Conservation (phyloP, 345 rosid species). For the Microthlaspi erraticum region DNA sequence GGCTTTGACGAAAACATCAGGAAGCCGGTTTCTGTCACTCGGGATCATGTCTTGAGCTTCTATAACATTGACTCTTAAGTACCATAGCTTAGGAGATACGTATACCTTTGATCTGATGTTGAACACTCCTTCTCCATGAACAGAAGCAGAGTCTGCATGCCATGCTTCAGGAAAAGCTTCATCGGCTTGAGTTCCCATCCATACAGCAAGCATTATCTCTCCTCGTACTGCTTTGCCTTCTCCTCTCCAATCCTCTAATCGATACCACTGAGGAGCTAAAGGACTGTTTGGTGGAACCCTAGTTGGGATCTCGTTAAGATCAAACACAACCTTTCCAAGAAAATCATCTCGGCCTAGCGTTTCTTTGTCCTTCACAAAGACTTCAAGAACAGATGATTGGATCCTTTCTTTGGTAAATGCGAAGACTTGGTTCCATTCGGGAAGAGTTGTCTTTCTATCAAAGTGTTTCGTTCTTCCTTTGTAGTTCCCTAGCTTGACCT, state of each 20-base stretch:
- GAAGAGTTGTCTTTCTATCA: slow-evolving; percentile 73
- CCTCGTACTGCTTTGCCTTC: slow-evolving; percentile 76
- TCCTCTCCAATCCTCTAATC: slow-evolving; percentile 73
- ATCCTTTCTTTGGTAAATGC: slow-evolving; percentile 84
- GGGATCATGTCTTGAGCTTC: slow-evolving; percentile 89
- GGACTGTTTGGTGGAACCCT: slow-evolving; percentile 98
- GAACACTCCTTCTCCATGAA: slow-evolving; percentile 66
- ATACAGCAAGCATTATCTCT: slow-evolving; percentile 85
- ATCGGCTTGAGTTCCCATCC: slow-evolving; percentile 97
- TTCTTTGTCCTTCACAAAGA: slow-evolving; percentile 74
- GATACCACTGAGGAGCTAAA: slow-evolving; percentile 90
- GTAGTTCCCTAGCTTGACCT: slow-evolving; percentile 91
- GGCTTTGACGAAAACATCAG: slow-evolving; percentile 74
- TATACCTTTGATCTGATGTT: slow-evolving; percentile 78
- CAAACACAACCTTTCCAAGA: slow-evolving; percentile 72
- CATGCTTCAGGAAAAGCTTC: slow-evolving; percentile 89
- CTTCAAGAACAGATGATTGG: slow-evolving; percentile 77
- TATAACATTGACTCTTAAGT: slow-evolving; percentile 76
- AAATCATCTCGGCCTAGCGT: slow-evolving; percentile 77
- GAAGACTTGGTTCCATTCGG: slow-evolving; percentile 94
- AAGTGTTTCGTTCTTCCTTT: slow-evolving; percentile 81
- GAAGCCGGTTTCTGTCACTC: slow-evolving; percentile 63
- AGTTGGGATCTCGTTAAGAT: slow-evolving; percentile 81
- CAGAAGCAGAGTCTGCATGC: slow-evolving; percentile 78
- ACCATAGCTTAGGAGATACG: slow-evolving; percentile 89